These are phyloP conservation scores for Tilletia indica DNA, from an alignment of 1,284 basidiomycete genomes.

Conservation along the genomic window DNA sequence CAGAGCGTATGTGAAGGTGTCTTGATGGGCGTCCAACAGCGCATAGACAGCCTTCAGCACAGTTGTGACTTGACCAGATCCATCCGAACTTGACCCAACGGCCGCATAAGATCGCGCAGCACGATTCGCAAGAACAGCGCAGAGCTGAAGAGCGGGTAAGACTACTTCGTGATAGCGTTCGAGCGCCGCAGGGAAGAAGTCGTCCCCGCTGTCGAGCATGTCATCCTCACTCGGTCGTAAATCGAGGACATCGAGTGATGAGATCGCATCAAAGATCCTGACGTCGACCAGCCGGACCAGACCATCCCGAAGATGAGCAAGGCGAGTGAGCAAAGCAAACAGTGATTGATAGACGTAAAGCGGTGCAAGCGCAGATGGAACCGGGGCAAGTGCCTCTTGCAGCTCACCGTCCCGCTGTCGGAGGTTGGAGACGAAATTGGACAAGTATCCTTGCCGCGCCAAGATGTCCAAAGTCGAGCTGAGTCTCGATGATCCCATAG, in stretches of 20 bases:
- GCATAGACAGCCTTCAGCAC: slow-evolving; percentile 58
- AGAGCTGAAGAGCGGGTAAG: slow-evolving; percentile 77
- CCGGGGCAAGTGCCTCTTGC: slow-evolving; percentile 77
- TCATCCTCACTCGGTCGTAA: slow-evolving; percentile 10
- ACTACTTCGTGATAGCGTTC: slow-evolving; percentile 77
- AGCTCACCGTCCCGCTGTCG: slow-evolving; percentile 80
- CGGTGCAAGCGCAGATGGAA: slow-evolving; percentile 88
- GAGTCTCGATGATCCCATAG: slow-evolving; percentile 35
- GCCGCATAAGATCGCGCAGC: slow-evolving; percentile 63
- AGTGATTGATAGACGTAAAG: slow-evolving; percentile 94
- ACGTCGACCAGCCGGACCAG: slow-evolving; percentile 81
- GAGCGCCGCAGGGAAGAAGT: slow-evolving; percentile 78
- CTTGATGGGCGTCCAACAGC: slow-evolving; percentile 73
- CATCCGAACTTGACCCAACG: slow-evolving; percentile 68
- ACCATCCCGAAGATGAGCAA: slow-evolving; percentile 76
- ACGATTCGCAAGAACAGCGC: slow-evolving; percentile 60
- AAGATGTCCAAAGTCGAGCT: slow-evolving; percentile 65
- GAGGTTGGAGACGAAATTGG: slow-evolving; percentile 77
- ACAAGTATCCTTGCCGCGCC: slow-evolving; percentile 73
- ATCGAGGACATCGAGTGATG: slow-evolving; percentile 53
- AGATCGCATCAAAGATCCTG: slow-evolving; percentile 73
- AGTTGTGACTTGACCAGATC: slow-evolving; percentile 51
- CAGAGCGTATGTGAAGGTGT: slow-evolving; percentile 74
- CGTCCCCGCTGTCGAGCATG: slow-evolving; percentile 62
- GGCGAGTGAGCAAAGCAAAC: slow-evolving; percentile 79